phyloP scores from a whole-genome alignment of 352 stramenopile genomes.

The Globisporangium canariense region DNA sequence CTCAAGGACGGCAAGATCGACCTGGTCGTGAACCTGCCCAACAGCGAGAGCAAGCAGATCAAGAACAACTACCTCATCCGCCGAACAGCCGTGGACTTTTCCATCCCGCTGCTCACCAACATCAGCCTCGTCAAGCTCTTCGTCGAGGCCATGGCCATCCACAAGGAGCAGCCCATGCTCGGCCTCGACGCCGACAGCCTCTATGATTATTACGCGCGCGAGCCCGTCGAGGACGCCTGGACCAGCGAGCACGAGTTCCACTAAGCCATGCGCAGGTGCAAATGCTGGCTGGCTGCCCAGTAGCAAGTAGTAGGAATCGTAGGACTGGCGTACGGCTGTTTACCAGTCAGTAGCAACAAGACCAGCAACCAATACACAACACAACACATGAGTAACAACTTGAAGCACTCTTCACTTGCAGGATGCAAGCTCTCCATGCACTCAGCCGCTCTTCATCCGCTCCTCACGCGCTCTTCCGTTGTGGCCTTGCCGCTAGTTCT shows the following conservation, averaged over 20 bases:
- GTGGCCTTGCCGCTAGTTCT: no score
- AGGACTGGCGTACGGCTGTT: neutral
- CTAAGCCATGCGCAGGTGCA: conserved; percentile 45
- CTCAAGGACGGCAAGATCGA: conserved; percentile 95
- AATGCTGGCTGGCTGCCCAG: neutral
- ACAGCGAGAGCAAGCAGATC: conserved; percentile 82
- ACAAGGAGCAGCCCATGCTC: conserved; percentile 91
- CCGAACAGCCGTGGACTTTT: conserved; percentile 91
- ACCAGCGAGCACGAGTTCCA: conserved; percentile 95
- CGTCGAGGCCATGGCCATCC: conserved; percentile 88
- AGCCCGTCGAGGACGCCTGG: conserved; percentile 92
- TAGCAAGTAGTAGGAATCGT: conserved; percentile 14
- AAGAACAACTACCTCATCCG: conserved; percentile 94
- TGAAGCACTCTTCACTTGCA: no score
- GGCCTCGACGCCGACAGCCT: conserved; percentile 93
- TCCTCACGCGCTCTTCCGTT: no score
- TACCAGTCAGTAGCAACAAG: neutral
- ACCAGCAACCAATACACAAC: conserved; percentile 4
- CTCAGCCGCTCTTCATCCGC: no score
- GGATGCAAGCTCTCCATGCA: no score
- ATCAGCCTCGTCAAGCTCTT: conserved; percentile 92
- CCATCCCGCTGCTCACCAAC: conserved; percentile 90
- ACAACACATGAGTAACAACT: neutral
- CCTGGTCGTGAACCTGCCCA: conserved; percentile 92
- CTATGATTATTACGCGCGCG: conserved; percentile 97